phyloP scores from a whole-genome alignment of 1,284 basidiomycete species.

The Cryptococcus sp. region DNA sequence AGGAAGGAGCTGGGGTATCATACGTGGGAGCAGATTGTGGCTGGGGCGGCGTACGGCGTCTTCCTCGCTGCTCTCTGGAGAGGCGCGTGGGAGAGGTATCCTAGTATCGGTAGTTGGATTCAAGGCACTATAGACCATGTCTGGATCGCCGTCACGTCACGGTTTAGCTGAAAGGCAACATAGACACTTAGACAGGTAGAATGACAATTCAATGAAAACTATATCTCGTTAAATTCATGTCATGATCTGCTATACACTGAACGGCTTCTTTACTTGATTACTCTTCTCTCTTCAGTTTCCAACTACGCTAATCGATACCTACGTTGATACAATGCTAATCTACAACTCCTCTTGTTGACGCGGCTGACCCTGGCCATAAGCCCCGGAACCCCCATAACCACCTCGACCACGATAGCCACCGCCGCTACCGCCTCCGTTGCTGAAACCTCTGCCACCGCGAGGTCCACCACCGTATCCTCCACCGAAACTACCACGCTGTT shows the following conservation, averaged over 20 bases:
- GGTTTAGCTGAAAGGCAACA: constrained; percentile 3
- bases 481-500: constrained; percentile 6
- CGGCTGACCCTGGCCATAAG: constrained; percentile 8
- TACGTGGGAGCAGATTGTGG: constrained; percentile 70
- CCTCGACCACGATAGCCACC: constrained; percentile 14
- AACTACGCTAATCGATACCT: background rate
- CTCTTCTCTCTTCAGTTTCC: background rate
- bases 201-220: background rate
- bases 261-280: too few relatives aligned
- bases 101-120: constrained; percentile 12
- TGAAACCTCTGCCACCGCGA: background rate
- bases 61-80: constrained; percentile 62
- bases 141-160: constrained; percentile 17
- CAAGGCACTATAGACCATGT: constrained; percentile 24
- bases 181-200: background rate
- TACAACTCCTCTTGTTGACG: constrained; percentile 3
- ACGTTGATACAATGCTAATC: background rate
- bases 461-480: constrained; percentile 4
- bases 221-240: background rate
- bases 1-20: constrained; percentile 80
- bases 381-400: constrained; percentile 18
- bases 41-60: constrained; percentile 65
- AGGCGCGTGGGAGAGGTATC: constrained; percentile 32
- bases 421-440: constrained; percentile 11
- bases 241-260: too few relatives aligned